Percentiles rank a stretch among this genome's conserved stretches.
Evolutionary conservation across 176 grass and related monocot species (phyloP).

Genomic region (Juncus inflexus): DNA sequence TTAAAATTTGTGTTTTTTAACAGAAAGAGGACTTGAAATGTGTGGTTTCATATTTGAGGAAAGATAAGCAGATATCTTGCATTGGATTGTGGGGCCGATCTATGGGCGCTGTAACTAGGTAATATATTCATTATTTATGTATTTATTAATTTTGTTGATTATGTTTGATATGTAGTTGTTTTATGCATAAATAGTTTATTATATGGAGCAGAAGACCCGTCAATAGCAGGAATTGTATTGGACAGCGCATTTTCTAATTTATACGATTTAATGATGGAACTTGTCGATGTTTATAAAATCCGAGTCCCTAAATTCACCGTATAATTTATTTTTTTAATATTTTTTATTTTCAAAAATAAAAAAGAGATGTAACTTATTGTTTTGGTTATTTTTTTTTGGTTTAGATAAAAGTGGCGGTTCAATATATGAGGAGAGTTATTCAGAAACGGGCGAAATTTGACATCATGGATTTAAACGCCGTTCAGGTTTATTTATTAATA

Average conservation of each 20-base stretch:
- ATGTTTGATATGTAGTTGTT: neutral
- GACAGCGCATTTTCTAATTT: slow-evolving; percentile 97
- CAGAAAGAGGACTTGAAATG: slow-evolving; percentile 97
- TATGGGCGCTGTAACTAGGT: slow-evolving; percentile 98
- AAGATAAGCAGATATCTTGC: slow-evolving; percentile 83
- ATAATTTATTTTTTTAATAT: slow-evolving; percentile 1
- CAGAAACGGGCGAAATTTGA: slow-evolving; percentile 98
- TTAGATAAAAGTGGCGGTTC: slow-evolving; percentile 89
- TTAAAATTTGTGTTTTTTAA: slow-evolving; percentile 15
- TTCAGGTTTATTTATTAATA: slow-evolving; percentile 52
- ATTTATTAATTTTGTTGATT: neutral
- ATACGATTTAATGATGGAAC: slow-evolving; percentile 93
- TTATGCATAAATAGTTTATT: slow-evolving; percentile 46
- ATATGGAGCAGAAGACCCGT: slow-evolving; percentile 96
- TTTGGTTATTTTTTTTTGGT: slow-evolving; percentile 9
- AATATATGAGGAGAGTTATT: slow-evolving; percentile 86
- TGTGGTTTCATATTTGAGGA: slow-evolving; percentile 65
- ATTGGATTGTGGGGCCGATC: slow-evolving; percentile 97
- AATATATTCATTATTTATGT: neutral
- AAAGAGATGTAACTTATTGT: neutral
- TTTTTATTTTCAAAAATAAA: too few relatives aligned
- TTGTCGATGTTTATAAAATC: slow-evolving; percentile 97
- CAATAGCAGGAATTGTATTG: slow-evolving; percentile 85
- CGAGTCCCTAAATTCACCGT: slow-evolving; percentile 95
- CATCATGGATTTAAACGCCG: slow-evolving; percentile 91